Evolutionary conservation across 208 protist species (phyloP).

Genomic region (Leptomonas pyrrhocoris): DNA sequence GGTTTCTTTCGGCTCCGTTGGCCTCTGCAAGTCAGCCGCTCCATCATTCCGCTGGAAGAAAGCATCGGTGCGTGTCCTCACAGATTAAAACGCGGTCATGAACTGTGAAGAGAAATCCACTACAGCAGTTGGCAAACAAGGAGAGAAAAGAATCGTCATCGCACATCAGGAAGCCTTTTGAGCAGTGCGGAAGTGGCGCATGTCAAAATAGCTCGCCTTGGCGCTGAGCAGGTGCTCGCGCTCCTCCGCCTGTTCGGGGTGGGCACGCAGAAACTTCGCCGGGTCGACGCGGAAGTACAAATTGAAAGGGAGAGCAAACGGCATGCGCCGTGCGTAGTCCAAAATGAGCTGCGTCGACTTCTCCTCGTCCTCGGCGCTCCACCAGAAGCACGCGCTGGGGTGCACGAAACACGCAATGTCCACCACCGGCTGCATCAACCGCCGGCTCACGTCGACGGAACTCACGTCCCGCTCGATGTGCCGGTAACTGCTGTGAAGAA

Average conservation of each 20-base stretch:
- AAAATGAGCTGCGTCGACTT: slow-evolving; percentile 74
- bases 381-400: slow-evolving; percentile 86
- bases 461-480: slow-evolving; percentile 41
- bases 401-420: slow-evolving; percentile 82
- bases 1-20: no score
- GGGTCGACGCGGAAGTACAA: slow-evolving; percentile 85
- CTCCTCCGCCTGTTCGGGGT: slow-evolving; percentile 43
- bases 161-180: neutral
- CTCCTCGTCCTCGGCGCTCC: slow-evolving; percentile 70
- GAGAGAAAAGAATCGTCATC: neutral
- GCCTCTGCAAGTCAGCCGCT: no score
- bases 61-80: no score
- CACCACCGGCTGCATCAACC: slow-evolving; percentile 84
- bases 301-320: slow-evolving; percentile 86
- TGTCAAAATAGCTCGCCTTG: slow-evolving; percentile 65
- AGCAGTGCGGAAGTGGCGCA: slow-evolving; percentile 56
- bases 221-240: slow-evolving; percentile 35
- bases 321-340: slow-evolving; percentile 85
- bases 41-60: no score
- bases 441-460: slow-evolving; percentile 42
- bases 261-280: slow-evolving; percentile 39
- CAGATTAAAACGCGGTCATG: no score
- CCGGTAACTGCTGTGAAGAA: slow-evolving; percentile 67
- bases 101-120: no score
- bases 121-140: no score